Percentiles rank a stretch among this genome's conserved stretches.
Evolutionary conservation across 2,329 filamentous ascomycete genomes (phyloP).

Genomic region (Thelonectria discophora): DNA sequence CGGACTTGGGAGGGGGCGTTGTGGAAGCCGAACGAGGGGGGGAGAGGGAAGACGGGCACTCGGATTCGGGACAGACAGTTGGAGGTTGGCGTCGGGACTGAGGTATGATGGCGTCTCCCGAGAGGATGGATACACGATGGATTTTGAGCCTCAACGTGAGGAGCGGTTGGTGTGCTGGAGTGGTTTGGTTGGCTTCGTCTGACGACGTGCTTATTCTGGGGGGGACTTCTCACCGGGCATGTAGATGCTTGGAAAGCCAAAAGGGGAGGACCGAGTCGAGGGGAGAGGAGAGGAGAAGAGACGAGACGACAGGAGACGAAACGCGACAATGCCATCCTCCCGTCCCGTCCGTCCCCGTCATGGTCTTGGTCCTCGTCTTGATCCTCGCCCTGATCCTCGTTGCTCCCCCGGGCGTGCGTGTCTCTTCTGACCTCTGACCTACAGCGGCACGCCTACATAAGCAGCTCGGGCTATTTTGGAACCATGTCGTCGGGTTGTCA

Average conservation of each 20-base stretch:
- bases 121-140: slow-evolving; percentile 17
- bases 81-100: background rate
- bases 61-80: background rate
- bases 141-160: slow-evolving; percentile 32
- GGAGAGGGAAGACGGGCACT: background rate
- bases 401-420: slow-evolving; percentile 2
- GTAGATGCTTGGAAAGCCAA: slow-evolving; percentile 8
- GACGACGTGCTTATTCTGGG: too few relatives aligned
- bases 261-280: too few relatives aligned
- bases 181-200: too few relatives aligned
- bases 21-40: too few relatives aligned
- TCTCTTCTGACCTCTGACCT: slow-evolving; percentile 9
- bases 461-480: slow-evolving; percentile 18
- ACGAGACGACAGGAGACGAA: too few relatives aligned
- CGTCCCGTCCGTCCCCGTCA: background rate
- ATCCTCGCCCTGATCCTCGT: too few relatives aligned
- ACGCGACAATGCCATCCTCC: background rate
- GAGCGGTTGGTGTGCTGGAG: too few relatives aligned
- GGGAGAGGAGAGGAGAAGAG: too few relatives aligned
- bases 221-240: too few relatives aligned
- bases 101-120: slow-evolving; percentile 16
- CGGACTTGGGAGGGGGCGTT: too few relatives aligned
- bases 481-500: slow-evolving; percentile 22
- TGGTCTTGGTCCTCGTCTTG: background rate
- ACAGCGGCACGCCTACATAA: too few relatives aligned